Evolutionary conservation across 2,329 filamentous ascomycete genomes (phyloP).

Genomic region (Metarhizium sp.): DNA sequence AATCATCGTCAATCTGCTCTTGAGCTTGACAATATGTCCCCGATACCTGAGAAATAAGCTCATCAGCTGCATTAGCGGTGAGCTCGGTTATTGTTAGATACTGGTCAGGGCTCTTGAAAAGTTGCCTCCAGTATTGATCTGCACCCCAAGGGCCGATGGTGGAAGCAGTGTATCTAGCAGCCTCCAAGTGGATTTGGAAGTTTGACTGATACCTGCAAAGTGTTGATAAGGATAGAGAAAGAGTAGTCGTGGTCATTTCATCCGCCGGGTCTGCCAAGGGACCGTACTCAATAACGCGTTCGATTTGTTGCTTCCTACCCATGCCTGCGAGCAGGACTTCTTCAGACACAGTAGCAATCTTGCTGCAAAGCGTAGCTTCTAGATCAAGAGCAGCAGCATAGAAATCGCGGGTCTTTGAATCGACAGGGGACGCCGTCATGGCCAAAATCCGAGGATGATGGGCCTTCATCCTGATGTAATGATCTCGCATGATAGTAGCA

Average conservation of each 20-base stretch:
- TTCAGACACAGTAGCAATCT: conserved; percentile 64
- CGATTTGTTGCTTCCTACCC: conserved; percentile 31
- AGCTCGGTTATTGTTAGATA: background rate
- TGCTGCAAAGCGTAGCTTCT: conserved; percentile 67
- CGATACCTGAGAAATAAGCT: background rate
- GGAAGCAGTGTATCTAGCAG: conserved; percentile 48
- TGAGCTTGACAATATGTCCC: background rate
- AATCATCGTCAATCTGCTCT: background rate
- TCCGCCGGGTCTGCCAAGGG: conserved; percentile 29
- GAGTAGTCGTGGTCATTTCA: conserved; percentile 58
- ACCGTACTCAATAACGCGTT: conserved; percentile 37
- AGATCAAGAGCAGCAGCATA: conserved; percentile 60
- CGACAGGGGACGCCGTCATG: conserved; percentile 94
- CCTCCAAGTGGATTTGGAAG: conserved; percentile 50
- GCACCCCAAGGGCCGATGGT: conserved; percentile 77
- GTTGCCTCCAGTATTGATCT: conserved; percentile 64
- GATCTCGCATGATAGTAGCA: conserved; percentile 80
- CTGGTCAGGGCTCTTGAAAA: conserved; percentile 37
- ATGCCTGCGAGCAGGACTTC: conserved; percentile 18
- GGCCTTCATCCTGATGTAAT: conserved; percentile 50
- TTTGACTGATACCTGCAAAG: conserved; percentile 30
- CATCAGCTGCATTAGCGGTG: background rate
- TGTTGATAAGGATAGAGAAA: conserved; percentile 48
- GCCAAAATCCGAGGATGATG: conserved; percentile 72
- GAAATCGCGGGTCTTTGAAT: conserved; percentile 63